These are phyloP conservation scores for Thelonectria blattea DNA, from an alignment of 2,329 filamentous ascomycete species.

Conservation along the genomic window DNA sequence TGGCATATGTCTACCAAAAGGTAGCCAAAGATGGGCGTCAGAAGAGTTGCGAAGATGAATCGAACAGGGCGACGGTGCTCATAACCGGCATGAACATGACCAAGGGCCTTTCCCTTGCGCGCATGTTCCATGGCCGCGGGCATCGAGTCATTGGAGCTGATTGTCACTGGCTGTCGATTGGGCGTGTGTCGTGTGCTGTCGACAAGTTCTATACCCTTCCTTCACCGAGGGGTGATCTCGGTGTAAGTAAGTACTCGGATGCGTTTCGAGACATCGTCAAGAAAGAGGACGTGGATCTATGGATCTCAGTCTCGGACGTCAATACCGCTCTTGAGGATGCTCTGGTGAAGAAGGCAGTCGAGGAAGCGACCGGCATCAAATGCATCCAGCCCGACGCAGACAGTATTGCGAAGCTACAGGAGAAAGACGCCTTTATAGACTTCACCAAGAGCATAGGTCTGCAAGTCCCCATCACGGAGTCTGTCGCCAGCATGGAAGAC, in stretches of 20 bases:
- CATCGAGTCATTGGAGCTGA: slow-evolving; percentile 78
- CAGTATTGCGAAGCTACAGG: slow-evolving; percentile 64
- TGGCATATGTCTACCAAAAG: slow-evolving; percentile 28
- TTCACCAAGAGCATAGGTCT: slow-evolving; percentile 62
- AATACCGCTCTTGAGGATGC: slow-evolving; percentile 71
- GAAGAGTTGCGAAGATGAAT: background rate
- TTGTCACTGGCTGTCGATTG: slow-evolving; percentile 58
- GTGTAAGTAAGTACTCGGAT: slow-evolving; percentile 57
- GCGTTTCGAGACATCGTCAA: slow-evolving; percentile 64
- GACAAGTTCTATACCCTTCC: slow-evolving; percentile 58
- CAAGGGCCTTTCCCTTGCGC: slow-evolving; percentile 71
- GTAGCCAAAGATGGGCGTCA: background rate
- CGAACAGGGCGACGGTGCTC: slow-evolving; percentile 57
- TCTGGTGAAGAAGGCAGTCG: slow-evolving; percentile 65
- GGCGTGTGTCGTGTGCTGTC: slow-evolving; percentile 64
- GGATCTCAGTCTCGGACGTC: slow-evolving; percentile 77
- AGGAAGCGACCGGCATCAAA: slow-evolving; percentile 62
- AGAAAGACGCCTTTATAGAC: slow-evolving; percentile 69
- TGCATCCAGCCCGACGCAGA: slow-evolving; percentile 68
- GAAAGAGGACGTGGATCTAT: slow-evolving; percentile 68
- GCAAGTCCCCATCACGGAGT: slow-evolving; percentile 56
- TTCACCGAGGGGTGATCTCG: slow-evolving; percentile 30
- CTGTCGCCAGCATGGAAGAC: slow-evolving; percentile 59
- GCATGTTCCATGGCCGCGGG: slow-evolving; percentile 67
- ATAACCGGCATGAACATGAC: slow-evolving; percentile 77